phyloP scores from a whole-genome alignment of 2,329 filamentous ascomycete genomes.

The Rhynchosporium graminicola region DNA sequence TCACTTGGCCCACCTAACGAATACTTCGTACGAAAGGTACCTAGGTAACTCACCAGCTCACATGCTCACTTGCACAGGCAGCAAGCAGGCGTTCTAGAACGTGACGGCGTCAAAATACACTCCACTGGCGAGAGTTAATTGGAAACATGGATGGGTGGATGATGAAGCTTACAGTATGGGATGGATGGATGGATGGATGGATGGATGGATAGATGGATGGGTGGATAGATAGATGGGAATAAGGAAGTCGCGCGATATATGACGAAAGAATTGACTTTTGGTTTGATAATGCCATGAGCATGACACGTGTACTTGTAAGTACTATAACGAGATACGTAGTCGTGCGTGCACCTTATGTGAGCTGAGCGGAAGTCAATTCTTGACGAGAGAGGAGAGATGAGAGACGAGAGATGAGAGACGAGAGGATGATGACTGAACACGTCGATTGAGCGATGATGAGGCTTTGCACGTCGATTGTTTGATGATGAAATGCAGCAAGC shows the following conservation, averaged over 20 bases:
- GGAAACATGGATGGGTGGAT: neutral
- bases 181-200: too few relatives aligned
- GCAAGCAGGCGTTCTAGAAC: neutral
- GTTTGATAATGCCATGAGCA: neutral
- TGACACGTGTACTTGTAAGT: conserved; percentile 7
- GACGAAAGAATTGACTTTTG: conserved; percentile 6
- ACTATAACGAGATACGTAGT: conserved; percentile 3
- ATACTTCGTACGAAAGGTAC: too few relatives aligned
- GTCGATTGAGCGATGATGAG: neutral
- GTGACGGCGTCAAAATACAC: neutral
- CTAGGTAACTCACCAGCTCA: neutral
- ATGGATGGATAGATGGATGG: too few relatives aligned
- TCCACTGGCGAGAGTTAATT: neutral
- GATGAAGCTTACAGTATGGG: too few relatives aligned
- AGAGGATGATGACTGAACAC: neutral
- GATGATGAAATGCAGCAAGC: neutral
- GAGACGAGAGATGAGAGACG: neutral
- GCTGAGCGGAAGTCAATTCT: neutral
- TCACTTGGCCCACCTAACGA: too few relatives aligned
- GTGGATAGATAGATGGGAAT: neutral
- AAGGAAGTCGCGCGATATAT: neutral
- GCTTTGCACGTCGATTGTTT: neutral
- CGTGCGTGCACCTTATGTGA: neutral
- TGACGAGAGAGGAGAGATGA: neutral
- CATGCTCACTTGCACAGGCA: too few relatives aligned